Evolutionary conservation across 176 grass and related monocot species (phyloP).

Genomic region (Triticum turgidum): DNA sequence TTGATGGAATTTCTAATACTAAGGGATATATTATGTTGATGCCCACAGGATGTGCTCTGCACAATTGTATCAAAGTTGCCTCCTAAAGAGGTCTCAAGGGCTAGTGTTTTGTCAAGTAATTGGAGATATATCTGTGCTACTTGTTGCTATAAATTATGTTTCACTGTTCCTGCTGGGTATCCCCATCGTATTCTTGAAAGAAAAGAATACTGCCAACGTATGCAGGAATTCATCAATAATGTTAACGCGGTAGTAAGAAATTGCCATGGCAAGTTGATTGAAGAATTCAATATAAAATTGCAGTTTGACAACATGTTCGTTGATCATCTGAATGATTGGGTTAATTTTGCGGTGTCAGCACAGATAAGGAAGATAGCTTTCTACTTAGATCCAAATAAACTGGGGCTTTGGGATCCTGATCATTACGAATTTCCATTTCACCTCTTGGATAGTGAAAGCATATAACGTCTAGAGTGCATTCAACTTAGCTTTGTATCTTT

Average conservation of each 20-base stretch:
- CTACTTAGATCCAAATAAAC: background rate
- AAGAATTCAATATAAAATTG: background rate
- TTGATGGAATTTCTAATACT: background rate
- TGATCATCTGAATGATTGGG: constrained; percentile 9
- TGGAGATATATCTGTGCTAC: background rate
- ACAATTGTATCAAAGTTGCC: background rate
- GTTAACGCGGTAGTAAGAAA: background rate
- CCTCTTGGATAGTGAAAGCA: background rate
- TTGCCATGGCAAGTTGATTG: background rate
- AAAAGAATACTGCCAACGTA: background rate
- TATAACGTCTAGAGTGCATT: background rate
- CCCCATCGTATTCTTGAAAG: background rate
- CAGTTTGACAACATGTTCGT: background rate
- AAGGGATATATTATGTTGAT: background rate
- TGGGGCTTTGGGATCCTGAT: no score
- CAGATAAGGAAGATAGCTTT: background rate
- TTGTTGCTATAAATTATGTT: constrained; percentile 4
- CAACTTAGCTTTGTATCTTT: constrained; percentile 1
- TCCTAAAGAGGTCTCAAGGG: background rate
- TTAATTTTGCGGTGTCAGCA: background rate
- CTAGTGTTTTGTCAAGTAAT: background rate
- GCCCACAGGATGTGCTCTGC: background rate
- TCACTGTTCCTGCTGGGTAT: background rate
- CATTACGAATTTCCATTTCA: background rate
- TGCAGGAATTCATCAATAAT: background rate